These are phyloP conservation scores for Copromyces sp. DNA, from an alignment of 495 filamentous ascomycete genomes.

Conservation along the genomic window DNA sequence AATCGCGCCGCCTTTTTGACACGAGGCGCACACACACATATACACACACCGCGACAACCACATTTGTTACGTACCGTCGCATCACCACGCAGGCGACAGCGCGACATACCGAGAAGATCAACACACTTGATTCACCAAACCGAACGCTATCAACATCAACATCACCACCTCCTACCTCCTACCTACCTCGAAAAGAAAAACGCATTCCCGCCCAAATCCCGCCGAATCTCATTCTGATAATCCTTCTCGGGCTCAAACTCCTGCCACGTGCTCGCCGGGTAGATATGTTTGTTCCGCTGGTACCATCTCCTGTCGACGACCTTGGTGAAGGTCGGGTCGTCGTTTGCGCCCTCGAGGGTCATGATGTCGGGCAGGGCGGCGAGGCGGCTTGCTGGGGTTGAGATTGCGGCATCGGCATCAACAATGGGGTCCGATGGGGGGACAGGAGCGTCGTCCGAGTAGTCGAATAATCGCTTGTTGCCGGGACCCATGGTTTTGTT, in stretches of 20 bases:
- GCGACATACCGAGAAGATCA: background rate
- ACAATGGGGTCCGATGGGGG: slow-evolving; percentile 6
- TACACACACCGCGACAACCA: background rate
- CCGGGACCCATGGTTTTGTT: slow-evolving; percentile 69
- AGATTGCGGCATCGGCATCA: slow-evolving; percentile 20
- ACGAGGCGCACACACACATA: background rate
- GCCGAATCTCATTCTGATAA: slow-evolving; percentile 67
- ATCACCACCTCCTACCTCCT: too few species aligned
- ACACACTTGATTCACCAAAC: background rate
- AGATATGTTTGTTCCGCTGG: slow-evolving; percentile 94
- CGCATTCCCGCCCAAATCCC: slow-evolving; percentile 79
- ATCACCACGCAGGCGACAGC: background rate
- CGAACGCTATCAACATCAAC: too few species aligned
- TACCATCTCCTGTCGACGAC: slow-evolving; percentile 97
- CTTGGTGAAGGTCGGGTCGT: slow-evolving; percentile 80
- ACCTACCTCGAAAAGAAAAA: slow-evolving; percentile 67
- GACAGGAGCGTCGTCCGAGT: slow-evolving; percentile 41
- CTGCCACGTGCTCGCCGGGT: slow-evolving; percentile 90
- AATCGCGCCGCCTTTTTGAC: background rate
- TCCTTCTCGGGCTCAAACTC: slow-evolving; percentile 86
- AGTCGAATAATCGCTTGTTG: slow-evolving; percentile 68
- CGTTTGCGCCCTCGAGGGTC: slow-evolving; percentile 63
- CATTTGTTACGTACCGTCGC: background rate
- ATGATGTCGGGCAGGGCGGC: slow-evolving; percentile 21
- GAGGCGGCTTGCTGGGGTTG: slow-evolving; percentile 21